A percentile compares a stretch with the other conserved stretches of the same genome.
phyloP scores from a whole-genome alignment of 1,284 basidiomycete genomes.

The Ceratobasidium sp. region DNA sequence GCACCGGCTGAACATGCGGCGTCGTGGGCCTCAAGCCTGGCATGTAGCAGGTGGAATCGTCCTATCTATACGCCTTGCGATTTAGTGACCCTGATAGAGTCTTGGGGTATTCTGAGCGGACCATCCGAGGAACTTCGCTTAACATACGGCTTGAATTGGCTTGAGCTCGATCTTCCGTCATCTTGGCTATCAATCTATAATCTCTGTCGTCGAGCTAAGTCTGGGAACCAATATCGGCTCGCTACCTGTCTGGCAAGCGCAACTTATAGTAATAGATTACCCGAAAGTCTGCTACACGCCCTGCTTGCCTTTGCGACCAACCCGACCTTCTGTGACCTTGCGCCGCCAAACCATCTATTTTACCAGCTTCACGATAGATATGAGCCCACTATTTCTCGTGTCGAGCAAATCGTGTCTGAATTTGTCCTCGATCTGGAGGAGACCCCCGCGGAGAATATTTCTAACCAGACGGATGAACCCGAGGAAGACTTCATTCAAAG shows the following conservation, averaged over 20 bases:
- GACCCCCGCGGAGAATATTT: background rate
- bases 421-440: background rate
- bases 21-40: conserved; percentile 5
- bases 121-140: background rate
- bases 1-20: background rate
- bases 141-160: conserved; percentile 17
- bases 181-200: conserved; percentile 23
- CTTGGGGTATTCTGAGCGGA: background rate
- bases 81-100: conserved; percentile 11
- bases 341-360: background rate
- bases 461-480: background rate
- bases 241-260: background rate
- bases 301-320: conserved; percentile 25
- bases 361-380: conserved; percentile 24
- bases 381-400: background rate
- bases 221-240: background rate
- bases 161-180: background rate
- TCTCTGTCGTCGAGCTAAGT: background rate
- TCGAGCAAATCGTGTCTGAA: background rate
- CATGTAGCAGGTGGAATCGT: background rate
- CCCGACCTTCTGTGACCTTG: background rate
- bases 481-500: background rate
- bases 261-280: background rate
- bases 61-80: background rate
- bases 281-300: conserved; percentile 9